Evolutionary conservation across 352 stramenopile species (phyloP), one percentile per base, ranked within the genome.

Genomic region (Globisporangium barbulae): DNA sequence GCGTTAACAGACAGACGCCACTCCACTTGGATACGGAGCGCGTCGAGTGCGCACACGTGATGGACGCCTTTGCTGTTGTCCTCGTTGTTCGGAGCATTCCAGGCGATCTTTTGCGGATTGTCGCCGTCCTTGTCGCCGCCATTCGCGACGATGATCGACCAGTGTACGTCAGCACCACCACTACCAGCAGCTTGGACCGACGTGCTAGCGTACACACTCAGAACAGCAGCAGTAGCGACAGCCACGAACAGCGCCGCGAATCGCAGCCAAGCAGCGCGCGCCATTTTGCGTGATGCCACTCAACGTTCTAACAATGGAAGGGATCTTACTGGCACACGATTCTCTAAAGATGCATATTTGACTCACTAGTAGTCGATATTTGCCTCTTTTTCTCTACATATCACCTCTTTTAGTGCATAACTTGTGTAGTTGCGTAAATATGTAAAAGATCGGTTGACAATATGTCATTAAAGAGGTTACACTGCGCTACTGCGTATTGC

Each of bases 21-120:
- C 0, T 58, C 30, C 22, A 31, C 44, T 17, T 37, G 41, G 12
- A 67, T 15, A 21, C 15, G 42, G 21, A 67, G 21, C 10, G n/a
- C 37, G 25, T 62, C 61, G 33, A 67, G 25, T 13, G 53, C 42
- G 22, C 61, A 67, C 47, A 59, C 33, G 12, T 13, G 15, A 13
- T 33, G 48, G 10, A 42, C 13, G 2, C 15, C 2, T 25, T 52
- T 7, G 17, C 17, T 41, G 50, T 13, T 10, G 17, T 39, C 47
- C 33, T 25, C 42, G n/a, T 37, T n/a, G 35, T 33, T 31, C 3
- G 22, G n/a, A 35, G 13, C 13, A 25, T 22, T 41, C 25, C 55
- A 56, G 17, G 50, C 28, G 12, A 41, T 42, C 28, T 28, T 41
- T 2, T 41, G 50, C 10, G 19, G 25, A 28, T 41, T 19, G 17